Evolutionary conservation across 345 rosid species (phyloP), one percentile per base, ranked within the genome.

Genomic region (Acer yangbiense): DNA sequence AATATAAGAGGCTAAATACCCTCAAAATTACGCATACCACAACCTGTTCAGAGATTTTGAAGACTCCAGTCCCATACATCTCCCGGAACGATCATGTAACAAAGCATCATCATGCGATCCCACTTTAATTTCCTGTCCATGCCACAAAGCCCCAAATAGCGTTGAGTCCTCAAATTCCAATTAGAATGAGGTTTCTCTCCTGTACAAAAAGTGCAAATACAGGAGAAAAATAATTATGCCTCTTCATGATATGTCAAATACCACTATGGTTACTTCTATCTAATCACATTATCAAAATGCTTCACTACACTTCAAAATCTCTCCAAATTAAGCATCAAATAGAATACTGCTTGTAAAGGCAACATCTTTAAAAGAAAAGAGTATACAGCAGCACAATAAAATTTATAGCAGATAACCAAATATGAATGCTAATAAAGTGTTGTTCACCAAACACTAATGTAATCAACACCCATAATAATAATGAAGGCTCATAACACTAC

Each of bases 121-220:
- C 41, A 65, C 67, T 67, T 69, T 63, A 55, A 76, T 61, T 43
- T 78, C 69, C 80, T 62, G 68, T 76, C 71, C 67, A 68, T 8
- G 71, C 76, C 69, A 68, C 32, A 75, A 75, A 64, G 61, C 4
- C 65, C 65, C 65, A 65, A 35, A 14, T n/a, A 32, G 29, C 48
- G 21, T 43, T 18, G 70, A 64, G 46, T 66, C 65, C 65, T 65
- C 20, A 3, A 39, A 2, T 20, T 55, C 78, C 73, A 72, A 73
- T 25, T 43, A 16, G 29, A 39, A 20, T 39, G 41, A 60, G 64
- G 70, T 29, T 76, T 69, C 55, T 78, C 54, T 43, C 82, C 85
- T 73, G 78, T 76, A 62, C 63, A 72, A 68, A 69, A 81, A 69
- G 18, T 44, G 78, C 64, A 82, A 80, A 82, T 75, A 61, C 66